Conservation (phyloP, 495 filamentous ascomycete species). For the Lentithecium fluviatile region DNA sequence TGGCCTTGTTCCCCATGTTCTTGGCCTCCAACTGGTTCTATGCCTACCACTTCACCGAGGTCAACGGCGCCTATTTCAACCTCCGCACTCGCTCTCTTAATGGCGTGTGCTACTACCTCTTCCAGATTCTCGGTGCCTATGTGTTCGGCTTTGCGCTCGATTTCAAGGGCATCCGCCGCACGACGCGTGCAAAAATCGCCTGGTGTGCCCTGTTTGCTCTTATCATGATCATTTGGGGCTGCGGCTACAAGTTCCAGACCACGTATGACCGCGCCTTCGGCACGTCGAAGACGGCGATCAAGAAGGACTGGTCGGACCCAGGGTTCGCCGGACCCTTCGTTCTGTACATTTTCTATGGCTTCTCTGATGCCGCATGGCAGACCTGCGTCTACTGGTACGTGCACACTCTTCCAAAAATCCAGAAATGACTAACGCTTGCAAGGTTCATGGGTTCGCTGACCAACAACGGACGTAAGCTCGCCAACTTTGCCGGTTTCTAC, state of each 20-base stretch:
- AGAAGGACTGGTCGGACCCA: constrained; percentile 63
- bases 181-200: constrained; percentile 70
- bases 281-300: constrained; percentile 41
- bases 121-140: constrained; percentile 83
- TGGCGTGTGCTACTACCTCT: constrained; percentile 78
- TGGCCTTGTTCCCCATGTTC: constrained; percentile 68
- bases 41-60: constrained; percentile 55
- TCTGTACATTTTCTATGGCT: constrained; percentile 90
- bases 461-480: constrained; percentile 87
- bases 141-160: constrained; percentile 78
- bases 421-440: constrained; percentile 6
- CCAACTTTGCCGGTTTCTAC: constrained; percentile 94
- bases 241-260: constrained; percentile 77
- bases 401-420: neutral
- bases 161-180: constrained; percentile 59
- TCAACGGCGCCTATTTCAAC: constrained; percentile 73
- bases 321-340: constrained; percentile 82
- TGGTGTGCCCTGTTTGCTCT: constrained; percentile 66
- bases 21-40: constrained; percentile 49
- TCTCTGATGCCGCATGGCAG: constrained; percentile 86
- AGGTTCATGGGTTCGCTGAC: constrained; percentile 91
- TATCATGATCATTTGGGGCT: constrained; percentile 84
- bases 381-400: constrained; percentile 83
- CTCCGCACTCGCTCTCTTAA: constrained; percentile 81
- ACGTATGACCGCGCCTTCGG: constrained; percentile 55